Base-by-base conservation (phyloP, 2,329 filamentous ascomycete species). In the Botrytis cinerea region DNA sequence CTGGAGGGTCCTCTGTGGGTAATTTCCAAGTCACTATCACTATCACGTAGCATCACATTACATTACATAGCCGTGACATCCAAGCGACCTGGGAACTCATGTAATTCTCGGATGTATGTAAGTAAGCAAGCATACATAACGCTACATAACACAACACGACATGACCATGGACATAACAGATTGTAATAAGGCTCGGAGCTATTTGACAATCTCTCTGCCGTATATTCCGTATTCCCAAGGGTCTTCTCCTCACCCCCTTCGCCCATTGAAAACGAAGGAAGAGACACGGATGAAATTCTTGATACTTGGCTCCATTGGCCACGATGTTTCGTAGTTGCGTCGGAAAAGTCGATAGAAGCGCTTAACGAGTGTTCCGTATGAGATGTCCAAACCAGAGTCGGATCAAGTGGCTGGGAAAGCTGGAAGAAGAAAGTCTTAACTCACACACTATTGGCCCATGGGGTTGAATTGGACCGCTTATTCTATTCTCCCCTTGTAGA, bases 201-300 rank as follows among this genome's bases (percentile, higher is more conserved):
- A 62, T n/a, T 62, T 28, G 35, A 43, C 60, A 62, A 40, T 43
- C 12, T 62, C 60, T 35, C 60, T 40, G 25, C 38, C 61, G 25
- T n/a, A 32, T 3, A 28, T 40, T 63, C 38, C 61, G 40, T 40
- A 28, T n/a, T 40, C 40, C 28, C 66, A 57, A 54, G 66, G 48
- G 35, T 57, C 66, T 69, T 4, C 40, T 57, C n/a, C 4, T 57
- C 51, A 28, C 51, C 51, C 12, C n/a, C 51, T 28, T 57, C 51
- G 18, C 51, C n/a, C 35, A 59, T 59, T 12, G 25, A 28, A 57
- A 16, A 28, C 38, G n/a, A 32, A 70, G 67, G 67, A 60, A 60
- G 67, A 70, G 60, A 70, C 67, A 70, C 40, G 38, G 38, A 62
- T 63, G 38, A 63, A 61, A n/a, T 59, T 32, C 45, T 45, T 32